phyloP scores from a whole-genome alignment of 345 rosid genomes.

The Carallia brachiata region DNA sequence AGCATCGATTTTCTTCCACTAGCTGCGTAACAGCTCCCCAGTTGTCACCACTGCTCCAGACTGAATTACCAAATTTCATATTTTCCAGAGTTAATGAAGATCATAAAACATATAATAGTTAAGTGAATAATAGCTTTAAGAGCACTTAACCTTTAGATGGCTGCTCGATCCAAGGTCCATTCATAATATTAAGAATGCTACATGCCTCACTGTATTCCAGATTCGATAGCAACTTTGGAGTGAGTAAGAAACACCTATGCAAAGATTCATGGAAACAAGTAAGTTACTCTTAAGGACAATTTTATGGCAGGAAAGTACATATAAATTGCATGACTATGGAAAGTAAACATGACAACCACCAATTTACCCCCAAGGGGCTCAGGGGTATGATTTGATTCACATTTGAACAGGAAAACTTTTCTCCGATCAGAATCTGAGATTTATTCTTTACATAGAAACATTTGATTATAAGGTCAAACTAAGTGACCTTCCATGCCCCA shows the following conservation, averaged over 20 bases:
- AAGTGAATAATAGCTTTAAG: background rate
- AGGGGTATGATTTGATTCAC: background rate
- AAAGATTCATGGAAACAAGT: background rate
- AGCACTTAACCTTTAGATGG: slow-evolving; percentile 61
- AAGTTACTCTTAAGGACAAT: too few relatives aligned
- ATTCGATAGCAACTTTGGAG: slow-evolving; percentile 84
- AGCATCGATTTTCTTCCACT: slow-evolving; percentile 8
- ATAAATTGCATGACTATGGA: background rate
- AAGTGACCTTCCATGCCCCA: too few relatives aligned
- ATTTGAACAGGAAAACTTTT: too few relatives aligned
- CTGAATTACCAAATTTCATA: slow-evolving; percentile 29
- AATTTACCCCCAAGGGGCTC: background rate
- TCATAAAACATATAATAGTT: background rate
- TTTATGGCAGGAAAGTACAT: background rate
- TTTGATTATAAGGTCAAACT: background rate
- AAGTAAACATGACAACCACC: background rate
- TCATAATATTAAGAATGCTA: slow-evolving; percentile 89
- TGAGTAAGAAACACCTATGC: slow-evolving; percentile 80
- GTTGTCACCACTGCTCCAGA: slow-evolving; percentile 67
- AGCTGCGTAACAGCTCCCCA: slow-evolving; percentile 46
- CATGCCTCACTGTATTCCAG: slow-evolving; percentile 90
- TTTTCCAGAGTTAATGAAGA: background rate
- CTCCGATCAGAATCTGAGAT: background rate
- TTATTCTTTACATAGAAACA: background rate
- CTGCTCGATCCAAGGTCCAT: slow-evolving; percentile 87